Evolutionary conservation across 352 stramenopile genomes (phyloP), one percentile per base, ranked within the genome.

Genomic region (Globisporangium acanthophoron): DNA sequence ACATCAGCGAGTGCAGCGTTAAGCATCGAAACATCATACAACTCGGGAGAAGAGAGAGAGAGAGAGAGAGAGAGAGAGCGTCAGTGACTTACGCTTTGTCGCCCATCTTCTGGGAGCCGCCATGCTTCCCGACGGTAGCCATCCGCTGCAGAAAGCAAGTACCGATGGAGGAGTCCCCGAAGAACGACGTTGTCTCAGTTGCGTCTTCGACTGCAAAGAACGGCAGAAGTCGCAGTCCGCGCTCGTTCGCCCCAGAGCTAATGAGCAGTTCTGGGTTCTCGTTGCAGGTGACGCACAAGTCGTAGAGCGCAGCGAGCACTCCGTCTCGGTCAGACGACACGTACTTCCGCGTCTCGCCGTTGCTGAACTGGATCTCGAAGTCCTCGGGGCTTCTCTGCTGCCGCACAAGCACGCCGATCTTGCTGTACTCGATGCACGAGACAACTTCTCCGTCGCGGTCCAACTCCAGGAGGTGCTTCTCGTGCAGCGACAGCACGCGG

Each of bases 101-200:
- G 3, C 74, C 76, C 48, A 75, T 65, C 57, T 78, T 80, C 27
- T 78, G 58, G 0, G 74, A 76, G 6, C 73, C 79, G 3, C 70
- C 71, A 20, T 85, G 67, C 50, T 91, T 92, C 5, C 78, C 76
- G 16, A 92, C 71, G 11, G 81, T 71, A 43, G 77, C 70, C 69
- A 94, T 82, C 7, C 83, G 79, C 56, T 92, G 81, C 55, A 94
- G 60, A 57, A 92, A 94, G 67, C 71, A 90, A 47, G 63, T 85
- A 7, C 74, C 83, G 51, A 93, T 94, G 11, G 83, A 92, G 0
- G 76, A 73, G 41, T 91, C 85, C 29, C 86, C 87, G 53, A 92
- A 90, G 56, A 94, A 91, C 9, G 74, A 88, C 35, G 78, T 72
- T 6, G 79, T 90, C 55, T 92, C 83, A 0, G 58, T 71, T 5